Evolutionary conservation across 1,139 yeast species (phyloP).

Genomic region (Taphrina betulina): DNA sequence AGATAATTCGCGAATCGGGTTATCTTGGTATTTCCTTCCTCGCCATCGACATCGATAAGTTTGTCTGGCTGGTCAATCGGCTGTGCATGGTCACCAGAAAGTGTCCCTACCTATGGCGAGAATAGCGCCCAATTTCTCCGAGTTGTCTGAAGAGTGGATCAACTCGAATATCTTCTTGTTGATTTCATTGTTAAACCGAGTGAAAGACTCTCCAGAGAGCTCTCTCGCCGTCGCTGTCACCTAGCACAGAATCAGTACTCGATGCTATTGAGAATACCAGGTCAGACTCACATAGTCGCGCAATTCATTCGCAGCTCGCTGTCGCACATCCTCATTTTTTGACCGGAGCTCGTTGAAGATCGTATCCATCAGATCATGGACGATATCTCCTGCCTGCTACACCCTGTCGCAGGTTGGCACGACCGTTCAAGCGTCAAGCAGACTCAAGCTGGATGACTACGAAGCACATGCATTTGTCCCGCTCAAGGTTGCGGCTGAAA

Average conservation of each 20-base stretch:
- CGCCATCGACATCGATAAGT: slow-evolving; percentile 73
- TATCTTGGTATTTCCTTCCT: slow-evolving; percentile 82
- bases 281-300: slow-evolving; percentile 53
- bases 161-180: slow-evolving; percentile 85
- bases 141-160: slow-evolving; percentile 68
- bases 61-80: slow-evolving; percentile 52
- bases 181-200: slow-evolving; percentile 77
- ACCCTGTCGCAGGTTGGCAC: too few relatives aligned
- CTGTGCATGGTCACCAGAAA: neutral
- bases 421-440: too few relatives aligned
- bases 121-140: slow-evolving; percentile 82
- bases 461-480: too few relatives aligned
- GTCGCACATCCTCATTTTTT: slow-evolving; percentile 42
- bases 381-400: too few relatives aligned
- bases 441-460: too few relatives aligned
- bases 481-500: too few relatives aligned
- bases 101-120: slow-evolving; percentile 58
- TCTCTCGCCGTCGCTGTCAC: slow-evolving; percentile 68
- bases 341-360: slow-evolving; percentile 30
- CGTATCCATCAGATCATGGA: slow-evolving; percentile 13
- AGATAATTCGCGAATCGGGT: slow-evolving; percentile 87
- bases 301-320: slow-evolving; percentile 58
- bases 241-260: slow-evolving; percentile 2
- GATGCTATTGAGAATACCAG: neutral
- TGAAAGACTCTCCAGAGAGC: slow-evolving; percentile 71